These are phyloP conservation scores for Alternaria burnsii DNA, from an alignment of 2,329 filamentous ascomycete genomes.

Conservation along the genomic window DNA sequence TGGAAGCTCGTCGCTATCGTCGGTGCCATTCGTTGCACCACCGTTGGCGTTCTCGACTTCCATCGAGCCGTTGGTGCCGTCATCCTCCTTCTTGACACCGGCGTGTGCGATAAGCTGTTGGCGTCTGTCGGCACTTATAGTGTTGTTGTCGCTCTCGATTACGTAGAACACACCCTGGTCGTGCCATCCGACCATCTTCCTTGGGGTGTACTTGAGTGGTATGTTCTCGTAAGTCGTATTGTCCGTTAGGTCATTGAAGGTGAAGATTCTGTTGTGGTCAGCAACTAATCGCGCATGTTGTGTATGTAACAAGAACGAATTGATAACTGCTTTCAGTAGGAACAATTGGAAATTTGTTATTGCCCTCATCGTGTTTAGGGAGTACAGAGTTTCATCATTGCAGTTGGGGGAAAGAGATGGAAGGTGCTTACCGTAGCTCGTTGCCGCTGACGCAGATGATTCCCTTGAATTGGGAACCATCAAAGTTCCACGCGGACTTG, in stretches of 20 bases:
- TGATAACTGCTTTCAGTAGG: slow-evolving; percentile 75
- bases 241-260: slow-evolving; percentile 83
- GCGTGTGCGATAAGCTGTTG: slow-evolving; percentile 78
- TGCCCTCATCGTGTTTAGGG: slow-evolving; percentile 57
- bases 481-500: slow-evolving; percentile 96
- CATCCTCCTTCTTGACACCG: slow-evolving; percentile 34
- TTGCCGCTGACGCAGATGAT: slow-evolving; percentile 94
- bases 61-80: slow-evolving; percentile 52
- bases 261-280: slow-evolving; percentile 74
- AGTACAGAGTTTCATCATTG: slow-evolving; percentile 71
- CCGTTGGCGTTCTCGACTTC: slow-evolving; percentile 30
- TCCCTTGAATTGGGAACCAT: slow-evolving; percentile 92
- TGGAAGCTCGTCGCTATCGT: slow-evolving; percentile 65
- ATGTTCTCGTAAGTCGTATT: slow-evolving; percentile 89
- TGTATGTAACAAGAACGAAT: neutral
- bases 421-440: slow-evolving; percentile 75
- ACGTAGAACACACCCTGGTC: slow-evolving; percentile 91
- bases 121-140: slow-evolving; percentile 80
- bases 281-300: slow-evolving; percentile 15
- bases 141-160: slow-evolving; percentile 92
- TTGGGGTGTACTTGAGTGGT: slow-evolving; percentile 87
- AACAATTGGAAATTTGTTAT: slow-evolving; percentile 83
- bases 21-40: slow-evolving; percentile 24
- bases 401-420: slow-evolving; percentile 43
- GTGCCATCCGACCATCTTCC: slow-evolving; percentile 85